These are phyloP conservation scores for Graphilbum sp. DNA, from an alignment of 2,329 filamentous ascomycete species.

Conservation along the genomic window DNA sequence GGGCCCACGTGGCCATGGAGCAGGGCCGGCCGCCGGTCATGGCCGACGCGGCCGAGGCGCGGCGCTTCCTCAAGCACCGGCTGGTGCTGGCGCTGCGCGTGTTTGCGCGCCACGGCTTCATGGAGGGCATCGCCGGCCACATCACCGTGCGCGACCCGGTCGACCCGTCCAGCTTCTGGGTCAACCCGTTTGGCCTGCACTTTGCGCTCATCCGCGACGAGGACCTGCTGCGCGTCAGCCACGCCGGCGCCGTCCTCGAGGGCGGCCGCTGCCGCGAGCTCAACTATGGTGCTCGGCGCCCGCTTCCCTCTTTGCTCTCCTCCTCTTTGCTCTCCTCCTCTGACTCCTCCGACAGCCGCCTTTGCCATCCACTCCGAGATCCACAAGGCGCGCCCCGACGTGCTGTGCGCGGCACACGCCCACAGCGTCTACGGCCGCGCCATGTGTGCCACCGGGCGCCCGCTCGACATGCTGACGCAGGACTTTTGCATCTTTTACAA, in stretches of 20 bases:
- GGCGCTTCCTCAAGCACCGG: constrained; percentile 34
- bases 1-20: constrained; percentile 7
- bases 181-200: constrained; percentile 45
- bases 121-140: constrained; percentile 47
- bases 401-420: constrained; percentile 36
- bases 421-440: constrained; percentile 37
- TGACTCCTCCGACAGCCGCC: constrained; percentile 5
- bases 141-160: constrained; percentile 45
- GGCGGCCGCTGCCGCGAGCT: constrained; percentile 26
- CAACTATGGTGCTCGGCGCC: constrained; percentile 13
- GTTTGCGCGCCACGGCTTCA: constrained; percentile 37
- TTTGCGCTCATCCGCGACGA: constrained; percentile 46
- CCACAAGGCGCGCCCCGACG: constrained; percentile 36
- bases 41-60: constrained; percentile 19
- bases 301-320: not conserved
- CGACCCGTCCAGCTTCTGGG: constrained; percentile 44
- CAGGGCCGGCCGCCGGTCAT: constrained; percentile 8
- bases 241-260: constrained; percentile 43
- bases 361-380: constrained; percentile 23
- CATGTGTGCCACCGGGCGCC: constrained; percentile 44
- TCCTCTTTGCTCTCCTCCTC: not conserved
- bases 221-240: constrained; percentile 46
- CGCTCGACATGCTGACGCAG: constrained; percentile 49
- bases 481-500: constrained; percentile 44
- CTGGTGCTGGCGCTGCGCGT: constrained; percentile 39